Evolutionary conservation across 257 asterid species (phyloP).

Genomic region (Primulina huaijiensis): DNA sequence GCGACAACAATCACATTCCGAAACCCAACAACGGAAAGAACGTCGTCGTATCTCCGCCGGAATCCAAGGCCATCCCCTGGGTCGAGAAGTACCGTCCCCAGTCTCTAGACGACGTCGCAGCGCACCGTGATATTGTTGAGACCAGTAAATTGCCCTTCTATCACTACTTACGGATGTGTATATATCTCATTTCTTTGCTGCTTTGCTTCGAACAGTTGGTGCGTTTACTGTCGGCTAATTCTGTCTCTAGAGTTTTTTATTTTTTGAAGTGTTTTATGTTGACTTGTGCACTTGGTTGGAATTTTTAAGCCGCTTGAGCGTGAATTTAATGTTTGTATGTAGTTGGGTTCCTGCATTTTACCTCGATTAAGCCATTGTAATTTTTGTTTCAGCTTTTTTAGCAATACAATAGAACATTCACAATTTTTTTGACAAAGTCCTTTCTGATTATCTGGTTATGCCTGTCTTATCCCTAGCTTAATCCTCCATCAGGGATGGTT

Average conservation of each 20-base stretch:
- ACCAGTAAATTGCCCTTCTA: slow-evolving; percentile 50
- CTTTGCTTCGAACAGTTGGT: slow-evolving; percentile 36
- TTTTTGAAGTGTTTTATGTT: background rate
- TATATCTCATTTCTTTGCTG: background rate
- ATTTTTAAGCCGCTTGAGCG: background rate
- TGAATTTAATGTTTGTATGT: background rate
- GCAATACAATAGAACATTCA: no score
- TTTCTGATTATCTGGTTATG: no score
- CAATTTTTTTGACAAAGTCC: no score
- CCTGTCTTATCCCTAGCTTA: no score
- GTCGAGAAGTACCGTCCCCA: slow-evolving; percentile 98
- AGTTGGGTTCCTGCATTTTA: background rate
- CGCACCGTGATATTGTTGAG: slow-evolving; percentile 91
- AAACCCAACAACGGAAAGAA: background rate
- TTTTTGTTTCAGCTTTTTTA: no score
- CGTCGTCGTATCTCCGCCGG: slow-evolving; percentile 25
- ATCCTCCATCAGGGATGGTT: no score
- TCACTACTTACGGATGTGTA: background rate
- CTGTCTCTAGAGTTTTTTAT: no score
- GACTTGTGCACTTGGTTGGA: background rate
- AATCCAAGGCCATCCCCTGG: slow-evolving; percentile 77
- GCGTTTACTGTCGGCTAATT: slow-evolving; percentile 8
- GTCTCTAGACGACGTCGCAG: slow-evolving; percentile 93
- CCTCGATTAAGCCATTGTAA: background rate
- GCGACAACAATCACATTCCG: background rate